Conservation (phyloP, 2,329 filamentous ascomycete genomes). For the Alternaria metachromatica region DNA sequence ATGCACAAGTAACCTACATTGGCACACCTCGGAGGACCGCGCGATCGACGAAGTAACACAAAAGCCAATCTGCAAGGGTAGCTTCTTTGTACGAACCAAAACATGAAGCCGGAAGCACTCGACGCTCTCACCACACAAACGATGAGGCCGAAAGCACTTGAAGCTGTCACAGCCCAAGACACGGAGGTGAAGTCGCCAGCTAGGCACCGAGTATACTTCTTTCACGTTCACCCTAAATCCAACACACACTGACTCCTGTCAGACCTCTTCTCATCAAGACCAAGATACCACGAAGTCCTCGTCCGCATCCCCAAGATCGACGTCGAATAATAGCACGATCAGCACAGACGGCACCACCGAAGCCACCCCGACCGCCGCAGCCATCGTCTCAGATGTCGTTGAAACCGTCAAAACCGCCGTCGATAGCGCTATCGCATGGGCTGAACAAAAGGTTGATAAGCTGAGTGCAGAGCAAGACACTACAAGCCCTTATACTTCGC, state of each 20-base stretch:
- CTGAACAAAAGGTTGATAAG: constrained; percentile 33
- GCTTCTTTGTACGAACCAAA: background rate
- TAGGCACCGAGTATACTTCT: constrained; percentile 6
- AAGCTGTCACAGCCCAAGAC: constrained; percentile 14
- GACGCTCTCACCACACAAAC: constrained; percentile 26
- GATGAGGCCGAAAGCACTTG: constrained; percentile 23
- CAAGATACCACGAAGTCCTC: background rate
- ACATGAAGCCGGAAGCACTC: constrained; percentile 26
- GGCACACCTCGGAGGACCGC: background rate
- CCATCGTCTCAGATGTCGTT: constrained; percentile 24
- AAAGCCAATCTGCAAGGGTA: background rate
- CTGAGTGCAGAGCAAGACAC: constrained; percentile 28
- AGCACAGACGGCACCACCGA: constrained; percentile 15
- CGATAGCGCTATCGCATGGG: constrained; percentile 32
- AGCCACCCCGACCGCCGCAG: constrained; percentile 17
- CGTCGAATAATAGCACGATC: constrained; percentile 11
- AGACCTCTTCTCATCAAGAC: background rate
- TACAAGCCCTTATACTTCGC: constrained; percentile 42
- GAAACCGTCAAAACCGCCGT: constrained; percentile 29
- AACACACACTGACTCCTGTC: background rate
- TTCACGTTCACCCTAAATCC: background rate
- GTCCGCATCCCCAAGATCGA: constrained; percentile 8
- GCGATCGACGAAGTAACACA: background rate
- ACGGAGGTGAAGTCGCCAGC: background rate
- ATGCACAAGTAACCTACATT: background rate